These are phyloP conservation scores for Sporisorium sorghi DNA, from an alignment of 1,284 basidiomycete genomes.

Conservation along the genomic window DNA sequence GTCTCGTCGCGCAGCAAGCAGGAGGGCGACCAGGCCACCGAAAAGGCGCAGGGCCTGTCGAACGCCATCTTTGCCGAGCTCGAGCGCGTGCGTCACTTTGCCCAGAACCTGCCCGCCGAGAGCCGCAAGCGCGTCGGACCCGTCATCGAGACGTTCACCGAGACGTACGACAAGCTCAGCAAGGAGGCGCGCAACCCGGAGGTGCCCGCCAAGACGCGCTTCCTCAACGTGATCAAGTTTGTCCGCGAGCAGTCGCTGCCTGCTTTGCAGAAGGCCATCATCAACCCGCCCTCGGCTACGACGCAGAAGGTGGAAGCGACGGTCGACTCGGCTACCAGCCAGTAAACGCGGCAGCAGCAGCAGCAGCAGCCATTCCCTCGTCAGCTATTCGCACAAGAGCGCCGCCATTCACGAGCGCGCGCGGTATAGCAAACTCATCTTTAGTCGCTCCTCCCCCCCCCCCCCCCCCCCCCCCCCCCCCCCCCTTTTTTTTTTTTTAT, in stretches of 20 bases:
- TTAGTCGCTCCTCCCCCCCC: no score
- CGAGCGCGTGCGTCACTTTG: conserved; percentile 64
- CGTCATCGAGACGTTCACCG: conserved; percentile 61
- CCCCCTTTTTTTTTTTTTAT: no score
- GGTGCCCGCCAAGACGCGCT: conserved; percentile 55
- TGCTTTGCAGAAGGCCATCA: conserved; percentile 63
- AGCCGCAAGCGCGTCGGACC: conserved; percentile 64
- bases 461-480: no score
- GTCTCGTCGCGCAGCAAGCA: conserved; percentile 55
- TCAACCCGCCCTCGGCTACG: conserved; percentile 35
- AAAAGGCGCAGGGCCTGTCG: conserved; percentile 60
- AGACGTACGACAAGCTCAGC: conserved; percentile 62
- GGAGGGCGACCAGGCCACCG: conserved; percentile 59
- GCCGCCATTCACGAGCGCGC: not conserved
- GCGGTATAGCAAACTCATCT: not conserved
- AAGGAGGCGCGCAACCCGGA: conserved; percentile 64
- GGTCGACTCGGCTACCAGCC: conserved; percentile 16
- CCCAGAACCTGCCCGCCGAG: conserved; percentile 60
- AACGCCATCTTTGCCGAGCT: conserved; percentile 65
- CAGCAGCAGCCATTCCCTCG: not conserved
- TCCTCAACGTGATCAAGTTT: conserved; percentile 60
- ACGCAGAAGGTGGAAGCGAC: conserved; percentile 20
- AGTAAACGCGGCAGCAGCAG: conserved; percentile 9
- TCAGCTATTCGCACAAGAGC: not conserved
- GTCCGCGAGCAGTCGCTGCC: conserved; percentile 65